phyloP scores from a whole-genome alignment of 140 eudicot genomes.

The Flaveria floridana region DNA sequence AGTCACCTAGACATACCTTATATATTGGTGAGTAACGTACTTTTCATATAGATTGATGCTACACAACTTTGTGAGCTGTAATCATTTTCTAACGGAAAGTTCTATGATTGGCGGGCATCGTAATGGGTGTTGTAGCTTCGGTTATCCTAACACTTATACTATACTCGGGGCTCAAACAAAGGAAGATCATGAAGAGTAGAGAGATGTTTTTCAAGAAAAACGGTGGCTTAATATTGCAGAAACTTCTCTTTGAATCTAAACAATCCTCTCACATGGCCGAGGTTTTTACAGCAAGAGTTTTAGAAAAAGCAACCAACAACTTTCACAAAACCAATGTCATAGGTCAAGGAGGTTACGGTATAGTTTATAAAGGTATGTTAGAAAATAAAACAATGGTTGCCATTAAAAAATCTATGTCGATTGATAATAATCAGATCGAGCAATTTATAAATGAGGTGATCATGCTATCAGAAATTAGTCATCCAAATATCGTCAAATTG shows the following conservation, averaged over 20 bases:
- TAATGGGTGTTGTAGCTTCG: constrained; percentile 25
- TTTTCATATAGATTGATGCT: no score
- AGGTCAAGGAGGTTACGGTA: constrained; percentile 40
- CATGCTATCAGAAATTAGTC: constrained; percentile 45
- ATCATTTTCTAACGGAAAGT: neutral
- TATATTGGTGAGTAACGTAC: constrained; percentile 5
- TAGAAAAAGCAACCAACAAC: constrained; percentile 34
- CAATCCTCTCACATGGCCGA: constrained; percentile 12
- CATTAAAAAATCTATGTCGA: constrained; percentile 34
- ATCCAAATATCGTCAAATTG: constrained; percentile 38
- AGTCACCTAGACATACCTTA: neutral
- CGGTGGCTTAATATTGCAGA: constrained; percentile 37
- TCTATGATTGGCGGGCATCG: constrained; percentile 19
- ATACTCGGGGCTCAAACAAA: constrained; percentile 30
- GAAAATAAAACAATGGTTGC: constrained; percentile 30
- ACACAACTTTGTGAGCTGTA: no score
- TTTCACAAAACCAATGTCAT: constrained; percentile 29
- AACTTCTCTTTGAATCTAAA: constrained; percentile 25
- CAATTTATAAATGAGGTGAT: constrained; percentile 59
- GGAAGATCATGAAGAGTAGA: constrained; percentile 22
- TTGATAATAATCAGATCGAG: constrained; percentile 42
- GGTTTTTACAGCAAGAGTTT: constrained; percentile 28
- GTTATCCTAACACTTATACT: constrained; percentile 21
- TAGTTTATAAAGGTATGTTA: constrained; percentile 36
- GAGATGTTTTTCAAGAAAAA: constrained; percentile 42